Evolutionary conservation across 768 basidiomycete genomes (phyloP).

Genomic region (Butyriboletus loyo): DNA sequence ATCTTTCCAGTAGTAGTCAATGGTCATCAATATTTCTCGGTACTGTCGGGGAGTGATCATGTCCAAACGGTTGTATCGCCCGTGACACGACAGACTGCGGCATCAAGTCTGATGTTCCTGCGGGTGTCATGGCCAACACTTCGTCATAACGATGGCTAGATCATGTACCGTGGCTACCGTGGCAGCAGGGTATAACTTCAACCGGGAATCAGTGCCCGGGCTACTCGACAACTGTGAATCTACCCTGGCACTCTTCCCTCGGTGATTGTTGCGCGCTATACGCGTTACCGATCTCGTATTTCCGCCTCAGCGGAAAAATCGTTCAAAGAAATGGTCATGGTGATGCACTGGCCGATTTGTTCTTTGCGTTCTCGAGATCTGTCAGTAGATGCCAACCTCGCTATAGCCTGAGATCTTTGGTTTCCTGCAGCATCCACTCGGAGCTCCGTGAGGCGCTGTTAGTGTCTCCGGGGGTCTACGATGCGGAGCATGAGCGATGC

Average conservation of each 20-base stretch:
- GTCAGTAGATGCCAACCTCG: too few relatives aligned
- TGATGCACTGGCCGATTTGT: background rate
- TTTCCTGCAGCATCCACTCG: background rate
- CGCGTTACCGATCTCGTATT: background rate
- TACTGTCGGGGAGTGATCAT: background rate
- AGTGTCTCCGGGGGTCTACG: background rate
- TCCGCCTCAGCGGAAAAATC: background rate
- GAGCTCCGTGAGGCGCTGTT: background rate
- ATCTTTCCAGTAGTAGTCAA: too few relatives aligned
- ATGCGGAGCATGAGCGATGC: background rate
- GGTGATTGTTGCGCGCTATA: too few relatives aligned
- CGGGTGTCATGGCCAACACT: background rate
- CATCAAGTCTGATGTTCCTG: background rate
- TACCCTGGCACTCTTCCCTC: background rate
- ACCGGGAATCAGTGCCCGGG: background rate
- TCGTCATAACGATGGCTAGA: background rate
- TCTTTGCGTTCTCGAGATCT: background rate
- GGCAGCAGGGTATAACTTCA: background rate
- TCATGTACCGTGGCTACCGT: background rate
- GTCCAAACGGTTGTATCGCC: background rate
- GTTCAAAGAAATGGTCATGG: background rate
- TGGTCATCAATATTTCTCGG: too few relatives aligned
- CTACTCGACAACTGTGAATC: background rate
- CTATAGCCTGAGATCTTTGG: too few relatives aligned
- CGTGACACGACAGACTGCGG: background rate